Evolutionary conservation across 192 early-diverging fungal genomes (phyloP).

Genomic region (Coemansia sp.): DNA sequence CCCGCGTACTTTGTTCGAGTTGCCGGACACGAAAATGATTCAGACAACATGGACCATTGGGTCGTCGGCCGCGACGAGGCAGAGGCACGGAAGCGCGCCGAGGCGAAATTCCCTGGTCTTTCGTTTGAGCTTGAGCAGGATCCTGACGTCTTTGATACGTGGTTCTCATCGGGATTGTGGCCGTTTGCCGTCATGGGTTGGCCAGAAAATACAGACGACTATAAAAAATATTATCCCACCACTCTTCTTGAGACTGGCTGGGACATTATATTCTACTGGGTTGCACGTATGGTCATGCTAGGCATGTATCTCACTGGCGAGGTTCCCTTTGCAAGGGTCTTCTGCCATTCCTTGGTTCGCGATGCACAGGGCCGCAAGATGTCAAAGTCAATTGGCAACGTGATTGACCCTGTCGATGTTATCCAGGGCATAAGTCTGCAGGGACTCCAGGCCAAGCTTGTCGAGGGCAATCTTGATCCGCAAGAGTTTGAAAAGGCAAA

Average conservation of each 20-base stretch:
- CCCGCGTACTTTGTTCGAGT: constrained; percentile 95
- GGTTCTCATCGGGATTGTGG: constrained; percentile 99
- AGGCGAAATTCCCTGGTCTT: constrained; percentile 74
- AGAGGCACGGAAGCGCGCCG: constrained; percentile 74
- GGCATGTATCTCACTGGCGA: constrained; percentile 94
- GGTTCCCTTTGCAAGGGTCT: constrained; percentile 91
- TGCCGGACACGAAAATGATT: constrained; percentile 56
- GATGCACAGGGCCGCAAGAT: constrained; percentile 99
- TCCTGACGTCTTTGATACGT: constrained; percentile 97
- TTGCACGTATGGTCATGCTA: constrained; percentile 99
- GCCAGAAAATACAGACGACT: constrained; percentile 87
- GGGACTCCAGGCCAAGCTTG: constrained; percentile 73
- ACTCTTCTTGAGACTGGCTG: constrained; percentile 92
- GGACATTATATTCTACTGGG: constrained; percentile 99
- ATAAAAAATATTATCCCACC: constrained; percentile 87
- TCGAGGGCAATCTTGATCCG: constrained; percentile 84
- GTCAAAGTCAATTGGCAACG: constrained; percentile 95
- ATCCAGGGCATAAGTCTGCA: constrained; percentile 89
- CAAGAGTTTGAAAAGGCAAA: constrained; percentile 87
- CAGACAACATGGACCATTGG: constrained; percentile 73
- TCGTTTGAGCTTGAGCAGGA: constrained; percentile 89
- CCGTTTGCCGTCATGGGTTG: constrained; percentile 98
- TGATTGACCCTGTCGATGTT: constrained; percentile 96
- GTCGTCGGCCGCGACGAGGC: constrained; percentile 77
- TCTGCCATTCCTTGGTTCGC: constrained; percentile 97